These are phyloP conservation scores for Globisporangium uncinulatum DNA, from an alignment of 352 stramenopile genomes.

Conservation along the genomic window DNA sequence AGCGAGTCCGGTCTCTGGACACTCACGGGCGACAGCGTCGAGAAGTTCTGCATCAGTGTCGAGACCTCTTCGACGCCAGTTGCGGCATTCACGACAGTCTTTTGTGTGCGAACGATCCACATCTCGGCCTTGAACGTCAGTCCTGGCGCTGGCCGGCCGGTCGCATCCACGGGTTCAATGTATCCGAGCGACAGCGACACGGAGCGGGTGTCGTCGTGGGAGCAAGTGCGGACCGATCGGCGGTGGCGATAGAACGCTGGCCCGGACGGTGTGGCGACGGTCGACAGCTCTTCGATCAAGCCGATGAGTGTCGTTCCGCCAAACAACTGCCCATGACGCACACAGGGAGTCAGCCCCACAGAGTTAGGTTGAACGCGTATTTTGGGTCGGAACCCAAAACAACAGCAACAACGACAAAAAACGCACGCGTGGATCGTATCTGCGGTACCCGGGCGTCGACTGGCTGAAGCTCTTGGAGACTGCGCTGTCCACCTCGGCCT, in stretches of 20 bases:
- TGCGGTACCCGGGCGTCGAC: neutral
- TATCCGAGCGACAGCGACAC: neutral
- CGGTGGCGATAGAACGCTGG: neutral
- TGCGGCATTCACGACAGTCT: neutral
- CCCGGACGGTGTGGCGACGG: neutral
- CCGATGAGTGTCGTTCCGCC: neutral
- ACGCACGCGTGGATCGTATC: neutral
- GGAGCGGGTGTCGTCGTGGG: neutral
- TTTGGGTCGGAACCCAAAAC: neutral
- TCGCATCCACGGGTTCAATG: neutral
- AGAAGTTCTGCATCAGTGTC: slow-evolving; percentile 1
- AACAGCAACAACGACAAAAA: neutral
- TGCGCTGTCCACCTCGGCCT: neutral
- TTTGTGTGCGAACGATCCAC: neutral
- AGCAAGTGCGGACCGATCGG: neutral
- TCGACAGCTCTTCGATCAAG: neutral
- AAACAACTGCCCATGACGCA: neutral
- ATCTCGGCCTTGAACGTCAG: slow-evolving; percentile 1
- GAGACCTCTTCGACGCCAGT: slow-evolving; percentile 1
- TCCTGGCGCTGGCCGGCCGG: neutral
- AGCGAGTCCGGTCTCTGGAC: neutral
- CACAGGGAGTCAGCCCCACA: neutral
- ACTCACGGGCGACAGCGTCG: neutral
- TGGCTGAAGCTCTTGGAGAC: neutral
- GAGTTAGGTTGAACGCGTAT: too few species aligned